phyloP scores from a whole-genome alignment of 2,329 filamentous ascomycete genomes.

The Pezicula neosporulosa region DNA sequence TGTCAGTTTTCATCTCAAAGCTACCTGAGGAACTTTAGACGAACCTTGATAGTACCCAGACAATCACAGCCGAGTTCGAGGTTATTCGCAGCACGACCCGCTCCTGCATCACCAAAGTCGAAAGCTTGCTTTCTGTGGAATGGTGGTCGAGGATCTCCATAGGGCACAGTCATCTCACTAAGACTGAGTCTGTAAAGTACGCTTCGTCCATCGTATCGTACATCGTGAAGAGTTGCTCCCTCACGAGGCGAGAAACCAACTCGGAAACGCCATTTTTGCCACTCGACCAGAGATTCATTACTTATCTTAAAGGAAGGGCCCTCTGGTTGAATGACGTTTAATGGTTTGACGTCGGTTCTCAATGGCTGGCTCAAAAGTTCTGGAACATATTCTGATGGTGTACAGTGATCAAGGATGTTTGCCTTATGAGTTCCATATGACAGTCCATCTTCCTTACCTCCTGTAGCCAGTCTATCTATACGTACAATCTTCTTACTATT shows the following conservation, averaged over 20 bases:
- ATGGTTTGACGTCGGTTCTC: conserved; percentile 48
- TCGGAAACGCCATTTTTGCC: conserved; percentile 58
- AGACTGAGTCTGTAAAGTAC: conserved; percentile 54
- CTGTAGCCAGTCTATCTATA: conserved; percentile 38
- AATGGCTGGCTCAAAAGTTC: conserved; percentile 34
- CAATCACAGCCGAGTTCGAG: conserved; percentile 63
- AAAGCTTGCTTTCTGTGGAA: conserved; percentile 66
- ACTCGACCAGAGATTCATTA: conserved; percentile 36
- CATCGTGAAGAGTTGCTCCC: conserved; percentile 56
- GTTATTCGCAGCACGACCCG: conserved; percentile 62
- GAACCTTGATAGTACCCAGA: conserved; percentile 57
- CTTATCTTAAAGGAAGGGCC: conserved; percentile 55
- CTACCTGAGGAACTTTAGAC: neutral
- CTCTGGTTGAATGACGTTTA: conserved; percentile 60
- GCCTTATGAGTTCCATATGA: conserved; percentile 34
- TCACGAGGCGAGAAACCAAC: conserved; percentile 58
- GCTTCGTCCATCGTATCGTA: conserved; percentile 54
- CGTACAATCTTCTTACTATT: conserved; percentile 40
- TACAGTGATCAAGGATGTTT: conserved; percentile 36
- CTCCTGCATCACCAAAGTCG: conserved; percentile 63
- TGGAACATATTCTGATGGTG: conserved; percentile 26
- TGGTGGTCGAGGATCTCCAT: conserved; percentile 56
- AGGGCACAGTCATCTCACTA: conserved; percentile 60
- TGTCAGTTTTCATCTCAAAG: conserved; percentile 2
- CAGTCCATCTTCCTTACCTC: conserved; percentile 30